Evolutionary conservation across 2,329 filamentous ascomycete genomes (phyloP), one percentile per base, ranked within the genome.

Genomic region (Pezicula rhizophila): DNA sequence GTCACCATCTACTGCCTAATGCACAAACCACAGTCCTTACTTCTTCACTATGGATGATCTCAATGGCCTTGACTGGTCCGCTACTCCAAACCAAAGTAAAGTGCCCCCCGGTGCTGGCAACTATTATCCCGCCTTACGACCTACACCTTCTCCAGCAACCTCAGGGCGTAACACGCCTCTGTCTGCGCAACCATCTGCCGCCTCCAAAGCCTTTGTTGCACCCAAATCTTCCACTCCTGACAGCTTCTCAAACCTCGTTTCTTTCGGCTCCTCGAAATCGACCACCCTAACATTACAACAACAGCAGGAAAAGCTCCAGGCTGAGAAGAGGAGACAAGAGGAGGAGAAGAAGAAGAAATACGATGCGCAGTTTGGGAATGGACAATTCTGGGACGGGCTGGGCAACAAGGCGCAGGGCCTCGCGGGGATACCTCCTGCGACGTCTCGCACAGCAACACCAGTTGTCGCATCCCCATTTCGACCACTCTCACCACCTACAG

Each of bases 241-340:
- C 63, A 89, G 85, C 71, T 93, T 93, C 69, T 87, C 87, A 61
- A 86, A 83, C 60, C 72, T 93, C 45, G 74, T 90, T 52, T 82
- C 77, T 57, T 82, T 85, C 60, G 78, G 78, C 42, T 68, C 77
- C 26, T 68, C 70, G 39, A 66, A 66, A 47, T 79, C 77, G 26
- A 85, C 82, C 66, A 93, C 86, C 55, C 73, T 96, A 14, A 85
- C 81, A 52, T 69, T 96, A 56, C 80, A 87, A 56, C 88, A 95
- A 66, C 84, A 89, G 60, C 87, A 89, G 66, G 78, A 81, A 53
- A 80, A 79, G 51, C 67, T 85, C 34, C 77, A 82, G 55, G 77
- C 74, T 4, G 80, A 85, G 66, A 88, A 81, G 68, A 74, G 77
- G 31, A 80, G 73, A 64, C 87, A 92, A 64, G 87, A 90, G 52